Conservation (phyloP, 1,284 basidiomycete genomes). For the Fomitiporia mediterranea region DNA sequence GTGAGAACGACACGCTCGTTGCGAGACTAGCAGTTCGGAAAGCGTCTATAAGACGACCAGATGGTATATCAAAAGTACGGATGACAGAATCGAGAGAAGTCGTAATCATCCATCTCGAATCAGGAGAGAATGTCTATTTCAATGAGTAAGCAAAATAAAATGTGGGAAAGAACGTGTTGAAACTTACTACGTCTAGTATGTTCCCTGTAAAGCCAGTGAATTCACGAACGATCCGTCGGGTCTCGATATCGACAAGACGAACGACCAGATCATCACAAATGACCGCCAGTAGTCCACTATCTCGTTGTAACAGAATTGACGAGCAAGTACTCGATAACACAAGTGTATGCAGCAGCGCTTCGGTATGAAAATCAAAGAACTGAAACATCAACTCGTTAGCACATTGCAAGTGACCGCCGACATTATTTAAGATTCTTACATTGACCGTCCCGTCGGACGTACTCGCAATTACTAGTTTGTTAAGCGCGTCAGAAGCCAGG, state of each 20-base stretch:
- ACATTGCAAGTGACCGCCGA: neutral
- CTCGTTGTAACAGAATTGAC: conserved; percentile 76
- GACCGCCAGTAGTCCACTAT: conserved; percentile 82
- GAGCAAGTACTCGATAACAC: conserved; percentile 66
- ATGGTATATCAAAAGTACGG: conserved; percentile 95
- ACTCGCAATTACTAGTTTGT: conserved; percentile 75
- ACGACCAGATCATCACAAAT: conserved; percentile 85
- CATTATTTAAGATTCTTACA: conserved; percentile 53
- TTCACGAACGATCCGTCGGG: conserved; percentile 82
- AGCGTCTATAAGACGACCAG: conserved; percentile 86
- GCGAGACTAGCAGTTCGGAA: conserved; percentile 90
- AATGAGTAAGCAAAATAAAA: neutral
- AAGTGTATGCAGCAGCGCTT: conserved; percentile 65
- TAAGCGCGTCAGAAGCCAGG: conserved; percentile 82
- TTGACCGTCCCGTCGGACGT: conserved; percentile 88
- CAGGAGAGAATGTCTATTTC: conserved; percentile 81
- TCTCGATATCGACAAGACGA: conserved; percentile 90
- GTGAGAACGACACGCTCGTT: conserved; percentile 89
- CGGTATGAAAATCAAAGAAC: conserved; percentile 96
- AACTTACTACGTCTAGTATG: conserved; percentile 76
- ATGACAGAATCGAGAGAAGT: conserved; percentile 90
- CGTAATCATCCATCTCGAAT: conserved; percentile 89
- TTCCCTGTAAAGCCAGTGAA: conserved; percentile 76
- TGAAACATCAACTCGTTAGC: conserved; percentile 30
- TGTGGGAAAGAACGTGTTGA: neutral